Base-by-base conservation (phyloP, 495 filamentous ascomycete species). In the Pseudoneurospora amorphoporcata region DNA sequence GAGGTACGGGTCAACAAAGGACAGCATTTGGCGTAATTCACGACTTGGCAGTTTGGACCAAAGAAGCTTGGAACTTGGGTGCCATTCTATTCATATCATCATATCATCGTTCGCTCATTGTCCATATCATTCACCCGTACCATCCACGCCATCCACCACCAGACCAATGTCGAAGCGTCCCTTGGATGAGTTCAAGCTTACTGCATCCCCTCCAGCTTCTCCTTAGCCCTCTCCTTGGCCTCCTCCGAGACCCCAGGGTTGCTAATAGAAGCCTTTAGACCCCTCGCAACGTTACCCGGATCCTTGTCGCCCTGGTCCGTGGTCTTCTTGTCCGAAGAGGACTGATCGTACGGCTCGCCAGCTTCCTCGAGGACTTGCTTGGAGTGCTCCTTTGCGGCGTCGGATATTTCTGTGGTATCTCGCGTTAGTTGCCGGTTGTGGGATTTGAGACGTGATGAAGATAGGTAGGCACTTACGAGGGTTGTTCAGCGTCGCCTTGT, bases 401-500 rank as follows among this genome's bases (percentile, higher is more conserved):
- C 73, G 1, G 84, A 85, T n/a, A 77, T 81, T 68, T 84, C 82
- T 85, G 42, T 43, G 39, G 19, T 12, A 29, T 47, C 4, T 19
- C 14, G 32, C 3, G 29, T 23, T 12, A 32, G 65, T 17, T 39
- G 41, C 19, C 19, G 12, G 12, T 53, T 2, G 5, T 39, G 38
- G 38, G 38, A 9, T 23, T 8, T 39, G 8, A 8, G 38, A 39
- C 5, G 39, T 19, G 38, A 23, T 35, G 7, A 23, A 58, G 43
- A 42, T 39, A 39, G 8, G 17, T 39, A 14, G 71, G 39, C 19
- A 72, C 79, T 43, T 68, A 86, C 84, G 77, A 40, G 84, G 84
- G 69, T 86, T 86, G 75, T 78, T 79, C 47, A 86, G 73, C 68
- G 81, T 84, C 37, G 84, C 84, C 76, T 85, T 86, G 80, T 86